phyloP scores from a whole-genome alignment of 768 basidiomycete genomes.

The Amanita inopinata region DNA sequence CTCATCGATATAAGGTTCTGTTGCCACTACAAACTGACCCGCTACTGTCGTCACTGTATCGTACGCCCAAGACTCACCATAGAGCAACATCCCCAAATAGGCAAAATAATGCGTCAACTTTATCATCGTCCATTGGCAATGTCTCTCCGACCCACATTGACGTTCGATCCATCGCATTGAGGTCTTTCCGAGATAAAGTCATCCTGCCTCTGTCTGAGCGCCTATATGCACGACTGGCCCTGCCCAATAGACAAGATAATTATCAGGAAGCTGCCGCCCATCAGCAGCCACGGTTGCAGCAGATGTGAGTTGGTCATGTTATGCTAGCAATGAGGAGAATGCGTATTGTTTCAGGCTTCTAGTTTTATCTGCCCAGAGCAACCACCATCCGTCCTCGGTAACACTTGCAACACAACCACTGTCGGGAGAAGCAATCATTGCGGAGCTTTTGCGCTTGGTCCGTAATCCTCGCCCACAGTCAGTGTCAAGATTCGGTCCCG shows the following conservation, averaged over 20 bases:
- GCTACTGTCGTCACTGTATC: constrained; percentile 58
- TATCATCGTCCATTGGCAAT: constrained; percentile 23
- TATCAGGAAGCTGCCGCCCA: constrained; percentile 45
- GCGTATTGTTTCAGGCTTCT: constrained; percentile 42
- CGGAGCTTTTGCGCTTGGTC: constrained; percentile 54
- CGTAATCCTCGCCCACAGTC: constrained; percentile 41
- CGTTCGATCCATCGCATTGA: constrained; percentile 70
- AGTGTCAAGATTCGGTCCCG: constrained; percentile 8
- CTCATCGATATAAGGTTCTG: constrained; percentile 20
- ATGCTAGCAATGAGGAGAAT: background rate
- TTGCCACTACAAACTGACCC: constrained; percentile 31
- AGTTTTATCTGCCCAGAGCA: constrained; percentile 61
- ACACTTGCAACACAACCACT: constrained; percentile 45
- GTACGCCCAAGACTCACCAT: constrained; percentile 48
- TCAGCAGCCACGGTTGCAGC: constrained; percentile 64
- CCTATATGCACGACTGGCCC: constrained; percentile 46
- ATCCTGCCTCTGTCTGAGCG: constrained; percentile 55
- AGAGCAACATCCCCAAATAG: constrained; percentile 38
- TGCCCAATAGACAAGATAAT: constrained; percentile 44
- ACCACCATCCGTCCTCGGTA: constrained; percentile 52
- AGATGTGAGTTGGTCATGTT: constrained; percentile 47
- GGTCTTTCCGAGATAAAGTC: constrained; percentile 72
- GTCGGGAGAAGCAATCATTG: constrained; percentile 57
- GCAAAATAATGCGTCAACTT: constrained; percentile 30
- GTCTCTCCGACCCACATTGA: constrained; percentile 53